Base-by-base conservation (phyloP, 192 early-diverging fungal genomes). In the Globomyces pollinis-pini region DNA sequence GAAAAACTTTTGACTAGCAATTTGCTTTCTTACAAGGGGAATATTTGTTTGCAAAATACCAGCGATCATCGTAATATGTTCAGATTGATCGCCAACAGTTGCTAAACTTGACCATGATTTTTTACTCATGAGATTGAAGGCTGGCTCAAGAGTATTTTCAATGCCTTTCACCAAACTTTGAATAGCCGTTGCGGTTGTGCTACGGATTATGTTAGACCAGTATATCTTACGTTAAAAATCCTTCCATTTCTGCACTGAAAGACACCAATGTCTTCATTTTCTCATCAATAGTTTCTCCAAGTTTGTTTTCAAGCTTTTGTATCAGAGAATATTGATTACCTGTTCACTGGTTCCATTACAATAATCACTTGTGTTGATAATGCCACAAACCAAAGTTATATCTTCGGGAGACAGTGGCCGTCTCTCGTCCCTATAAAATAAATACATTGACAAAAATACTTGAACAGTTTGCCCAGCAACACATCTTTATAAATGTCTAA, bases 351-450 rank as follows among this genome's bases (percentile, higher is more conserved):
- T 93, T 9, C 81, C 75, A 24, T 78, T 75, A 61, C 94, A 99
- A 68, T 99, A 99, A 67, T 99, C 96, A 0, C 88, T 89, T 0
- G 96, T 99, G 42, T 94, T 96, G 57, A 96, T 71, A 21, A 93
- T 79, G n/a, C 88, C 60, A 57, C 88, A 89, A 1, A 83, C 81
- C 11, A 81, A 79, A 30, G 74, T 68, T 30, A 96, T 69, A 16
- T 88, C 85, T 21, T 91, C 88, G 8, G 76, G n/a, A n/a, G 41
- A n/a, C 66, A 3, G 74, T 78, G 36, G 87, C 61, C 1, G 71
- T 56, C 50, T 76, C 73, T 44, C 77, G 84, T 92, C 81, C 74
- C n/a, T n/a, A n/a, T n/a, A n/a, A n/a, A n/a, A n/a, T n/a, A n/a
- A n/a, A n/a, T n/a, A n/a, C n/a, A n/a, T n/a, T n/a, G n/a, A n/a